These are phyloP conservation scores for Cordyceps farinosa DNA, from an alignment of 2,329 filamentous ascomycete species.

Conservation along the genomic window DNA sequence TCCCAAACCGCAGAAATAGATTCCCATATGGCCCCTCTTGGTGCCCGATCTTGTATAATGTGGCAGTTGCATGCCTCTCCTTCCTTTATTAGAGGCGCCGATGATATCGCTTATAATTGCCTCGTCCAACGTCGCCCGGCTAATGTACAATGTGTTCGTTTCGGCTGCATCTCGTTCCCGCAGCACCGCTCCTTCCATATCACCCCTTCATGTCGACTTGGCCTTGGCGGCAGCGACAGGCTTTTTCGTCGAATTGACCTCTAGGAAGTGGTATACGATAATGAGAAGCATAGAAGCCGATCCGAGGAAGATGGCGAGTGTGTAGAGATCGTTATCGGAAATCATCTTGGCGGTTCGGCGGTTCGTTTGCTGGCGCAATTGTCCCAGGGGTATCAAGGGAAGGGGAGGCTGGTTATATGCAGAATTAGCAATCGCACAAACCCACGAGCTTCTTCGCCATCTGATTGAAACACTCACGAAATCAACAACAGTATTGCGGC, in stretches of 20 bases:
- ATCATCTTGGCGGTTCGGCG: constrained; percentile 67
- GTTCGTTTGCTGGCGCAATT: constrained; percentile 19
- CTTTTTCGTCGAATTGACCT: constrained; percentile 61
- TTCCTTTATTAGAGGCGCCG: background rate
- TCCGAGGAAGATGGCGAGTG: constrained; percentile 88
- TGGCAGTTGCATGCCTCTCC: background rate
- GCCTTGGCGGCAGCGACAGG: constrained; percentile 22
- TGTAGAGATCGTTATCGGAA: constrained; percentile 86
- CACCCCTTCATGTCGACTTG: constrained; percentile 10
- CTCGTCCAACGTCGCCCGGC: background rate
- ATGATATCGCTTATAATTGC: background rate
- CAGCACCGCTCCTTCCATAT: background rate
- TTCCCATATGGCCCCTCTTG: background rate
- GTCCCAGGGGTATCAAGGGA: background rate
- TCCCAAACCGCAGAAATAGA: constrained; percentile 5
- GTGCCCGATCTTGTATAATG: background rate
- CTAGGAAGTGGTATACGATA: constrained; percentile 92
- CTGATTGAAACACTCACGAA: background rate
- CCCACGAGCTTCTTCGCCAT: background rate
- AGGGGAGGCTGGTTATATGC: background rate
- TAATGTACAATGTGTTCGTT: constrained; percentile 14
- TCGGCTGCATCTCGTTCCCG: background rate
- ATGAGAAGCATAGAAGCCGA: constrained; percentile 87
- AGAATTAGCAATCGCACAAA: background rate
- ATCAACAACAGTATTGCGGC: background rate